Conservation (phyloP, 1,139 yeast species). For the Yamadazyma jaroonii region DNA sequence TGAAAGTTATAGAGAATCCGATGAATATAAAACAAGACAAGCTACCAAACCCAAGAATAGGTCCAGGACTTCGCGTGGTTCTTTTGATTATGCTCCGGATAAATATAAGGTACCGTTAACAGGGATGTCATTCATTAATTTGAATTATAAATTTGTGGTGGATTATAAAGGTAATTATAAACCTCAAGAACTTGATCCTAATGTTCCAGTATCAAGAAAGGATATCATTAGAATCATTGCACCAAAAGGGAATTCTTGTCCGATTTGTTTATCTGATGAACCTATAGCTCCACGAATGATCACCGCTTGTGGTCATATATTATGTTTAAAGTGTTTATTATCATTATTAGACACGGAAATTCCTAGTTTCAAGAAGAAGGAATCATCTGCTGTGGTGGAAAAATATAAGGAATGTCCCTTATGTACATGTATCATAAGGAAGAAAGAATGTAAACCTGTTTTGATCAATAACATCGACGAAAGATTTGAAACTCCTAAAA, state of each 20-base stretch:
- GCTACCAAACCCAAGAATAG: constrained; percentile 17
- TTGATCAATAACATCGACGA: constrained; percentile 55
- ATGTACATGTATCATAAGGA: constrained; percentile 66
- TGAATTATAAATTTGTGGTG: constrained; percentile 80
- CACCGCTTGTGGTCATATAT: constrained; percentile 82
- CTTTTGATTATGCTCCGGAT: constrained; percentile 11
- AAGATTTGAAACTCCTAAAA: constrained; percentile 57
- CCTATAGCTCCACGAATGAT: constrained; percentile 95
- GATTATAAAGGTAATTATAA: constrained; percentile 56
- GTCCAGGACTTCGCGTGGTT: constrained; percentile 12
- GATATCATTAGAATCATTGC: constrained; percentile 70
- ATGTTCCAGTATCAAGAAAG: constrained; percentile 60
- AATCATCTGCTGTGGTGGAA: constrained; percentile 40
- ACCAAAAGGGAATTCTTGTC: constrained; percentile 78
- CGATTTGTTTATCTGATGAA: constrained; percentile 83
- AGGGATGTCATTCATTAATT: constrained; percentile 78
- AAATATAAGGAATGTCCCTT: constrained; percentile 79
- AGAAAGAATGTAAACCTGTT: constrained; percentile 67
- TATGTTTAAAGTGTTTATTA: constrained; percentile 80
- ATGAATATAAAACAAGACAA: constrained; percentile 31
- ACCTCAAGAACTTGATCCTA: constrained; percentile 68
- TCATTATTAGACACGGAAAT: constrained; percentile 65
- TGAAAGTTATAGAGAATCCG: constrained; percentile 52
- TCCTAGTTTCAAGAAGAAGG: constrained; percentile 35
- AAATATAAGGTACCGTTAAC: constrained; percentile 37